Conservation (phyloP, 2,329 filamentous ascomycete species). For the Fusarium circinatum region DNA sequence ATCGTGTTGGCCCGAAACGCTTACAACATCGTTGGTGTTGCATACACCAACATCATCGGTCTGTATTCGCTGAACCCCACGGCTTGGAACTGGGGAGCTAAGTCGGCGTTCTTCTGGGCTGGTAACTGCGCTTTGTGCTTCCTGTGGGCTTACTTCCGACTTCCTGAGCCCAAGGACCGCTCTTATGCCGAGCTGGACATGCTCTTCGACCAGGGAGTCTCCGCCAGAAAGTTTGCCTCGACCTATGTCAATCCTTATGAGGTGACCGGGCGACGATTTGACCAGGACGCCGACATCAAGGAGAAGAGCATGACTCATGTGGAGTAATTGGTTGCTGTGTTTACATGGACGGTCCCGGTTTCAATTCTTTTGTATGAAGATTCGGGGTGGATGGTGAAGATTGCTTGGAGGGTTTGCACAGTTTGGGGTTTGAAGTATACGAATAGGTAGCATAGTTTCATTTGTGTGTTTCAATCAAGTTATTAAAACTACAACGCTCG, state of each 20-base stretch:
- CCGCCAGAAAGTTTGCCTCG: background rate
- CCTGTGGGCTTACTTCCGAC: background rate
- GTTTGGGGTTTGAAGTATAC: background rate
- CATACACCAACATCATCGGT: background rate
- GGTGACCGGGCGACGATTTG: background rate
- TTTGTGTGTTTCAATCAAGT: background rate
- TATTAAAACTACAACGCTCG: background rate
- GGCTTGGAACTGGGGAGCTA: background rate
- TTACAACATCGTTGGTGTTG: background rate
- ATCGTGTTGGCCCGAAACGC: background rate
- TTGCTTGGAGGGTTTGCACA: background rate
- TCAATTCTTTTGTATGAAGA: background rate
- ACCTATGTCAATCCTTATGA: background rate
- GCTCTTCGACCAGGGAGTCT: background rate
- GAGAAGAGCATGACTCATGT: background rate
- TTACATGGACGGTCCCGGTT: background rate
- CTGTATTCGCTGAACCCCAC: background rate
- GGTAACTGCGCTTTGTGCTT: background rate
- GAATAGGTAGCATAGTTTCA: background rate
- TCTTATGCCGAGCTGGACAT: background rate
- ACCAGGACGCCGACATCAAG: background rate
- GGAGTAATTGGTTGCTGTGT: background rate
- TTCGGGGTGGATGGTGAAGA: background rate
- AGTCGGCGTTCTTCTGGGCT: background rate
- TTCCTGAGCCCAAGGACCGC: background rate